phyloP scores from a whole-genome alignment of 192 early-diverging fungal species.

The Coemansia sp. region DNA sequence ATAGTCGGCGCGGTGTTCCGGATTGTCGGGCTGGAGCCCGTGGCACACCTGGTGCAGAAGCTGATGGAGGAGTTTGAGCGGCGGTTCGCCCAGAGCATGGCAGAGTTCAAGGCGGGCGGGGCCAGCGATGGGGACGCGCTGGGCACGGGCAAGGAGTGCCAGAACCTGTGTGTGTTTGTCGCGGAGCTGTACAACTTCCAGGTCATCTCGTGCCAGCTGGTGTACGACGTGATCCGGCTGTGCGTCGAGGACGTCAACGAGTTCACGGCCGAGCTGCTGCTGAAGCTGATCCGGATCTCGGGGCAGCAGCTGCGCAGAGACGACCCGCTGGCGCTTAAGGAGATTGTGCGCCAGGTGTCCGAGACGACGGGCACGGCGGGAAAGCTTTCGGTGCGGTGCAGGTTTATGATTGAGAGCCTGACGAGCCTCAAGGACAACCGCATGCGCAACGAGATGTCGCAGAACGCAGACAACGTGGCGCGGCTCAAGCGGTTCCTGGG shows the following conservation, averaged over 20 bases:
- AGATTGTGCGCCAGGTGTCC: slow-evolving; percentile 66
- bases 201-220: slow-evolving; percentile 75
- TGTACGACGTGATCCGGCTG: slow-evolving; percentile 82
- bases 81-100: slow-evolving; percentile 46
- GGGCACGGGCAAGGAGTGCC: slow-evolving; percentile 67
- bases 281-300: slow-evolving; percentile 66
- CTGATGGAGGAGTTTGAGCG: slow-evolving; percentile 70
- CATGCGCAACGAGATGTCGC: slow-evolving; percentile 60
- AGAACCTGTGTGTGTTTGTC: slow-evolving; percentile 77
- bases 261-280: slow-evolving; percentile 83
- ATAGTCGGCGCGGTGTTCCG: slow-evolving; percentile 79
- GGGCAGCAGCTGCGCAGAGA: slow-evolving; percentile 86
- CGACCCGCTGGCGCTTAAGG: slow-evolving; percentile 89
- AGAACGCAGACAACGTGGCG: slow-evolving; percentile 62
- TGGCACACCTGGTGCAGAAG: slow-evolving; percentile 73
- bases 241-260: slow-evolving; percentile 73
- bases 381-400: slow-evolving; percentile 61
- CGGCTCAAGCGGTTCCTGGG: slow-evolving; percentile 78
- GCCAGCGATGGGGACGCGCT: slow-evolving; percentile 43
- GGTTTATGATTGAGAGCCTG: slow-evolving; percentile 96
- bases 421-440: slow-evolving; percentile 92
- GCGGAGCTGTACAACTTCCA: slow-evolving; percentile 90
- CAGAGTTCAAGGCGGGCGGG: slow-evolving; percentile 19
- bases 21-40: slow-evolving; percentile 84
- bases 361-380: slow-evolving; percentile 29